Evolutionary conservation across 2,329 filamentous ascomycete species (phyloP).

Genomic region (Tricladium varicosporioides): DNA sequence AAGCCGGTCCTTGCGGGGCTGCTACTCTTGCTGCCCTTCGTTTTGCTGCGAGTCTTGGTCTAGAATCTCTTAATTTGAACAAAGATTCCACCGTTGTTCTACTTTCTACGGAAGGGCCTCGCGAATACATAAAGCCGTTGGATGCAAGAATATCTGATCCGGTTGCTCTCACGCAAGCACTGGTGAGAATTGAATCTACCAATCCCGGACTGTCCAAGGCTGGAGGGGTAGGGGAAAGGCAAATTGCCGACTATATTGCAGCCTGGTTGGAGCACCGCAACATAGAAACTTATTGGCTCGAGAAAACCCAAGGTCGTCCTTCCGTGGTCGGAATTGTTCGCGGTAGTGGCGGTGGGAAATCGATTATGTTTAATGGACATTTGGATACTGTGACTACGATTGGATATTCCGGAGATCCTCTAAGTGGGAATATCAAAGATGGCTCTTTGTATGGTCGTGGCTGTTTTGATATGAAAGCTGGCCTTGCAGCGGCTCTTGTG

Average conservation of each 20-base stretch:
- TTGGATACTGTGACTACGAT: constrained; percentile 14
- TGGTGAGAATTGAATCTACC: neutral
- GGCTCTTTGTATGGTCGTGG: neutral
- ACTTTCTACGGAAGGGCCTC: constrained; percentile 1
- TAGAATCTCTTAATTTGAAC: neutral
- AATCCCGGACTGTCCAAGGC: neutral
- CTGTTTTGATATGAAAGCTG: neutral
- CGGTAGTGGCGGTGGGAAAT: constrained; percentile 38
- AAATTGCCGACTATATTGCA: constrained; percentile 1
- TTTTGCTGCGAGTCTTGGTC: neutral
- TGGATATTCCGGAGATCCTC: constrained; percentile 10
- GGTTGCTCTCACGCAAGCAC: constrained; percentile 41
- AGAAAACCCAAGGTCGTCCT: constrained; percentile 45
- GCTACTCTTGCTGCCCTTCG: constrained; percentile 2
- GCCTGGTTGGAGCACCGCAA: constrained; percentile 53
- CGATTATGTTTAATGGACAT: constrained; percentile 13
- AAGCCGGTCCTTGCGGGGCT: constrained; percentile 43
- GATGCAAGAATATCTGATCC: constrained; percentile 43
- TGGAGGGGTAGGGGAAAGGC: neutral
- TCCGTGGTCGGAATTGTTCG: constrained; percentile 48
- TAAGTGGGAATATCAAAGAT: constrained; percentile 17
- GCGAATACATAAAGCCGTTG: neutral
- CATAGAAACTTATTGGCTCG: constrained; percentile 44
- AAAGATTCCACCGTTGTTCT: constrained; percentile 2
- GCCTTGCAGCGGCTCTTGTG: neutral